A percentile compares a stretch with the other conserved stretches of the same genome.
Conservation (phyloP, 768 basidiomycete genomes). For the Mycena polygramma region DNA sequence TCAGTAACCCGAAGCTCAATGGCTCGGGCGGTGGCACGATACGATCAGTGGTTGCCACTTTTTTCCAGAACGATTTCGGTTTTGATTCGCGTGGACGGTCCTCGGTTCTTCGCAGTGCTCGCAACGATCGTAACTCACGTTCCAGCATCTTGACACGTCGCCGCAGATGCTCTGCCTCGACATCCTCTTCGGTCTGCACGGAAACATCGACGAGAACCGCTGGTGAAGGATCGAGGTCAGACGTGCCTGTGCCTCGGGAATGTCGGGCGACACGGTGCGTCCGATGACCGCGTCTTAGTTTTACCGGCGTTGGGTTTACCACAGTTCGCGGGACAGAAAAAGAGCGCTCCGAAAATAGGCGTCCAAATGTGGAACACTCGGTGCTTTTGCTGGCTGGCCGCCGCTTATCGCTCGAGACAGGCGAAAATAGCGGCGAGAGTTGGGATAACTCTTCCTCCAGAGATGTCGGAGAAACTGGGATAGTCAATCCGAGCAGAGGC, state of each 20-base stretch:
- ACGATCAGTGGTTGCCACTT: slow-evolving; percentile 24
- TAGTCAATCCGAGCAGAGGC: slow-evolving; percentile 19
- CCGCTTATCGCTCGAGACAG: slow-evolving; percentile 1
- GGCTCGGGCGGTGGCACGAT: slow-evolving; percentile 19
- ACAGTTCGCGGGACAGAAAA: slow-evolving; percentile 10
- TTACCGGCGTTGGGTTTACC: slow-evolving; percentile 2
- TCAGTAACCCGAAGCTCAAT: slow-evolving; percentile 16
- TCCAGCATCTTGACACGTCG: slow-evolving; percentile 31
- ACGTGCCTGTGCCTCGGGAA: slow-evolving; percentile 26
- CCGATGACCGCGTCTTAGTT: slow-evolving; percentile 19
- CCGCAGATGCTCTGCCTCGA: slow-evolving; percentile 23
- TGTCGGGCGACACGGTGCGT: background rate
- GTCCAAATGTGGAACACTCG: slow-evolving; percentile 1
- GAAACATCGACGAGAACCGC: slow-evolving; percentile 20
- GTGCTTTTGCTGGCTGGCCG: background rate
- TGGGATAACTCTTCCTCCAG: slow-evolving; percentile 31
- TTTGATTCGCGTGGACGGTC: slow-evolving; percentile 21
- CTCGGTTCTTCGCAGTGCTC: slow-evolving; percentile 13
- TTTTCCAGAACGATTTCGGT: slow-evolving; percentile 23
- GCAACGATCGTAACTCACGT: slow-evolving; percentile 29
- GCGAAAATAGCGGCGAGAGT: slow-evolving; percentile 35
- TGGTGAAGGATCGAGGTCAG: slow-evolving; percentile 10
- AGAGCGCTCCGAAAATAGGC: slow-evolving; percentile 19
- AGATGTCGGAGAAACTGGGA: slow-evolving; percentile 29
- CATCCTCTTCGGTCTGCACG: slow-evolving; percentile 26